Percentiles rank a stretch among this genome's conserved stretches.
Evolutionary conservation across 2,329 filamentous ascomycete genomes (phyloP).

Genomic region (Arthrobotrys pseudoclavata): DNA sequence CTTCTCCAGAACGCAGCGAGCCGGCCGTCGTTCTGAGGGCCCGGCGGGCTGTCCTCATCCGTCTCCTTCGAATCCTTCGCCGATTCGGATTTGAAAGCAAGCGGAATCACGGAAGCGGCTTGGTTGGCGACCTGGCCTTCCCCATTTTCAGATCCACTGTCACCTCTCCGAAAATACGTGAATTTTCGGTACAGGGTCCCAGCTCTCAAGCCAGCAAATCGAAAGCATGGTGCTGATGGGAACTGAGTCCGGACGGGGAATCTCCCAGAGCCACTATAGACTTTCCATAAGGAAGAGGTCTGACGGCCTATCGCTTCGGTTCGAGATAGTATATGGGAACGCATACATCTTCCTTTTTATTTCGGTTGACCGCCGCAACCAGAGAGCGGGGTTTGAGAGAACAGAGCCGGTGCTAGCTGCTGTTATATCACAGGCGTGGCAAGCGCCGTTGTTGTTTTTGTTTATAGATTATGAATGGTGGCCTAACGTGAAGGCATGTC

Average conservation of each 20-base stretch:
- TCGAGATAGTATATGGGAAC: conserved; percentile 29
- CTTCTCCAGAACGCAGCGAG: conserved; percentile 41
- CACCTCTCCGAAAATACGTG: not conserved
- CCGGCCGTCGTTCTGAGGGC: not conserved
- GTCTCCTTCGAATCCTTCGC: not conserved
- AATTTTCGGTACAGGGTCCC: not conserved
- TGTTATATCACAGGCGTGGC: not conserved
- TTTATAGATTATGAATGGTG: not conserved
- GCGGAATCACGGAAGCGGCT: not conserved
- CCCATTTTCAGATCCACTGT: not conserved
- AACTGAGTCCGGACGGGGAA: not conserved
- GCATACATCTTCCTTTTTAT: conserved; percentile 45
- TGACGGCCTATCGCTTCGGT: conserved; percentile 1
- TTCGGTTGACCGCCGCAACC: not conserved
- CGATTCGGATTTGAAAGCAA: not conserved
- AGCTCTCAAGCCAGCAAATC: not conserved
- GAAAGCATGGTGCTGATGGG: not conserved
- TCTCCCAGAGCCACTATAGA: not conserved
- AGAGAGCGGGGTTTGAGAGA: not conserved
- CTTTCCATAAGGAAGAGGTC: conserved; percentile 7
- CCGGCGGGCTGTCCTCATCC: not conserved
- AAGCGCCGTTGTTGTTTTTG: not conserved
- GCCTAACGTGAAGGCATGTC: not conserved
- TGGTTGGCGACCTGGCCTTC: not conserved
- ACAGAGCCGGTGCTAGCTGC: no score